phyloP scores from a whole-genome alignment of 2,329 filamentous ascomycete genomes.

The Verticillium klebahnii region DNA sequence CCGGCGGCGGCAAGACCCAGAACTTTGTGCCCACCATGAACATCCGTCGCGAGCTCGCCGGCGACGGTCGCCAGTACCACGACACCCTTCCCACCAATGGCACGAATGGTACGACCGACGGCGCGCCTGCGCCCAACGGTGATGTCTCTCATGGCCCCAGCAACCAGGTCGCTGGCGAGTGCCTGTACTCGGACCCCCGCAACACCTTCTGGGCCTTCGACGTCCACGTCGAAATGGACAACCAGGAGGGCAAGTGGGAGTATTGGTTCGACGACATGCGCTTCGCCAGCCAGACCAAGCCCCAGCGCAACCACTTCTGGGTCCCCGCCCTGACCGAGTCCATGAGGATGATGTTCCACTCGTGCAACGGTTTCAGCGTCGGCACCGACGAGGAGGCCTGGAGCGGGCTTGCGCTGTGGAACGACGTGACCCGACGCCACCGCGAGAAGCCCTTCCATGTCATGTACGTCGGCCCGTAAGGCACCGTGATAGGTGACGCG shows the following conservation, averaged over 20 bases:
- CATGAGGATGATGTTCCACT: slow-evolving; percentile 99
- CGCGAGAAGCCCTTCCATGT: slow-evolving; percentile 82
- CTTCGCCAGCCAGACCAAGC: slow-evolving; percentile 53
- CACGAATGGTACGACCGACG: slow-evolving; percentile 17
- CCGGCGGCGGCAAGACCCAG: slow-evolving; percentile 59
- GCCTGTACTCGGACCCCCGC: slow-evolving; percentile 61
- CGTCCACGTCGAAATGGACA: slow-evolving; percentile 69
- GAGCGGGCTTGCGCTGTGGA: slow-evolving; percentile 91
- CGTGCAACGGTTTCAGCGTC: slow-evolving; percentile 93
- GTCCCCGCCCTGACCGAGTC: slow-evolving; percentile 77
- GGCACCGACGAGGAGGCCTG: slow-evolving; percentile 81
- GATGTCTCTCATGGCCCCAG: not conserved
- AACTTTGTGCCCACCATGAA: slow-evolving; percentile 55
- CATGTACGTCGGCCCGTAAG: slow-evolving; percentile 43
- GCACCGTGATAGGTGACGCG: slow-evolving; percentile 10
- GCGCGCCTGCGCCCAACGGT: not conserved
- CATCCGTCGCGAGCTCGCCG: slow-evolving; percentile 38
- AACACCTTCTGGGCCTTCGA: slow-evolving; percentile 94
- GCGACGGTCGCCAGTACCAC: slow-evolving; percentile 12
- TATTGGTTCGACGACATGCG: slow-evolving; percentile 68
- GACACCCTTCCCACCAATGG: slow-evolving; percentile 22
- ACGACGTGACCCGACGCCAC: slow-evolving; percentile 83
- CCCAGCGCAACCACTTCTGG: slow-evolving; percentile 68
- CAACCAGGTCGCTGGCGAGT: slow-evolving; percentile 41
- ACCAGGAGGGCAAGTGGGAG: slow-evolving; percentile 68